phyloP scores from a whole-genome alignment of 176 grass and related monocot species.

The Rhipidocladum racemiflorum region DNA sequence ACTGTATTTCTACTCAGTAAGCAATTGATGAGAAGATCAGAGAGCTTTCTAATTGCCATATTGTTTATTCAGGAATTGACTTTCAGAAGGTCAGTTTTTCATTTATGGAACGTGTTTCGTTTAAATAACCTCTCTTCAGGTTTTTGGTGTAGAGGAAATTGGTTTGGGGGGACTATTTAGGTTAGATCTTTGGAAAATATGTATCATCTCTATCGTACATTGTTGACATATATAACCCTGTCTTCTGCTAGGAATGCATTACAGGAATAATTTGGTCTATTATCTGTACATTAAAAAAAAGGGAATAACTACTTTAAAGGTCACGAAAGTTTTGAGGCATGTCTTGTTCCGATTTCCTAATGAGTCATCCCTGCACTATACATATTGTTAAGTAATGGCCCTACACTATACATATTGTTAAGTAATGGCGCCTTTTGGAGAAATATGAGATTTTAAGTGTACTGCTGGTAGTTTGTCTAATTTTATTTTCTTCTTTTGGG shows the following conservation, averaged over 20 bases:
- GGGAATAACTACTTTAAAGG: neutral
- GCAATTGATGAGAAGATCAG: constrained; percentile 99
- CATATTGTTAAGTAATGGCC: neutral
- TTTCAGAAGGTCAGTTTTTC: constrained; percentile 82
- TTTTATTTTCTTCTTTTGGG: neutral
- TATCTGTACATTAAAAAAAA: neutral
- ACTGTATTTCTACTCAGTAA: constrained; percentile 42
- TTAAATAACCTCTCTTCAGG: neutral
- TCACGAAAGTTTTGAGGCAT: neutral
- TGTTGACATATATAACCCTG: no score
- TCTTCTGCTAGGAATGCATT: no score
- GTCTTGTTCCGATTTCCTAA: neutral
- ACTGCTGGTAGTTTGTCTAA: neutral
- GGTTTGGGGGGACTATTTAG: neutral
- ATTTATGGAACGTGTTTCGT: neutral
- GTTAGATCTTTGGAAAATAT: constrained; percentile 1
- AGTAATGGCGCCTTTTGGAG: no score
- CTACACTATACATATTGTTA: no score
- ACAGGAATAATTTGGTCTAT: no score
- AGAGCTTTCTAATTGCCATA: constrained; percentile 98
- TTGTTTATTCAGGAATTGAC: constrained; percentile 93
- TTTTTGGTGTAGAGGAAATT: neutral
- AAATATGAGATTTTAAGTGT: neutral
- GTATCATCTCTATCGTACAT: neutral
- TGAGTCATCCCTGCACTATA: neutral